Conservation (phyloP, 1,284 basidiomycete genomes). For the Leccinum fuscescens region DNA sequence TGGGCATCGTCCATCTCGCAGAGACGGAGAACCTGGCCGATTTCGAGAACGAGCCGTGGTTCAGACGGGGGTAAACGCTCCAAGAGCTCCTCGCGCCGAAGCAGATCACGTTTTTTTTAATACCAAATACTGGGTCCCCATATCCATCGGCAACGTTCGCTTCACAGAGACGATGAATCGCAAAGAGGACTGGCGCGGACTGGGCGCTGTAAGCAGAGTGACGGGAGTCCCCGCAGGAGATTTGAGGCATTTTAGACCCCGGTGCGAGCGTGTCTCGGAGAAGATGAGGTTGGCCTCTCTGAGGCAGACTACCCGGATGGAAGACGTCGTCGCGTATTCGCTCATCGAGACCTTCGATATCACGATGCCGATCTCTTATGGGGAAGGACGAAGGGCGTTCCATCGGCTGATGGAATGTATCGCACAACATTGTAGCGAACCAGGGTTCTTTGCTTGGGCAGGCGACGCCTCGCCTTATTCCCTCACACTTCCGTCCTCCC, state of each 20-base stretch:
- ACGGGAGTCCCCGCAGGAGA: slow-evolving; percentile 14
- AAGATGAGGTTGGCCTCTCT: slow-evolving; percentile 21
- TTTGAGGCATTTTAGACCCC: slow-evolving; percentile 14
- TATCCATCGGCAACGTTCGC: not conserved
- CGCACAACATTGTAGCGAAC: slow-evolving; percentile 15
- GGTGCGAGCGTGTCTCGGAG: slow-evolving; percentile 13
- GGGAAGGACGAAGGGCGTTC: slow-evolving; percentile 18
- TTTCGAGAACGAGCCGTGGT: slow-evolving; percentile 14
- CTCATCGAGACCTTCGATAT: slow-evolving; percentile 19
- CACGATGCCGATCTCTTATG: slow-evolving; percentile 18
- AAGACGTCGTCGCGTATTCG: slow-evolving; percentile 10
- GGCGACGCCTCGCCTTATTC: slow-evolving; percentile 17
- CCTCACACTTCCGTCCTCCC: slow-evolving; percentile 13
- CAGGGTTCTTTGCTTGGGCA: slow-evolving; percentile 21
- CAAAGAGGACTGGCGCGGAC: slow-evolving; percentile 14
- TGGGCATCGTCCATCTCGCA: slow-evolving; percentile 18
- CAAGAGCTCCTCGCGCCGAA: slow-evolving; percentile 17
- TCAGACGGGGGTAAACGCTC: slow-evolving; percentile 17
- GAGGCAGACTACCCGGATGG: slow-evolving; percentile 13
- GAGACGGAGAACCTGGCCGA: slow-evolving; percentile 9
- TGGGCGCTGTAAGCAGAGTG: slow-evolving; percentile 11
- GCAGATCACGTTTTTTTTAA: slow-evolving; percentile 10
- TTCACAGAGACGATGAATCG: slow-evolving; percentile 2
- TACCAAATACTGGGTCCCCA: slow-evolving; percentile 4
- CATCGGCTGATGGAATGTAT: slow-evolving; percentile 13